Evolutionary conservation across 1,284 basidiomycete genomes (phyloP), one percentile per base, ranked within the genome.

Genomic region (Naganishia albida): DNA sequence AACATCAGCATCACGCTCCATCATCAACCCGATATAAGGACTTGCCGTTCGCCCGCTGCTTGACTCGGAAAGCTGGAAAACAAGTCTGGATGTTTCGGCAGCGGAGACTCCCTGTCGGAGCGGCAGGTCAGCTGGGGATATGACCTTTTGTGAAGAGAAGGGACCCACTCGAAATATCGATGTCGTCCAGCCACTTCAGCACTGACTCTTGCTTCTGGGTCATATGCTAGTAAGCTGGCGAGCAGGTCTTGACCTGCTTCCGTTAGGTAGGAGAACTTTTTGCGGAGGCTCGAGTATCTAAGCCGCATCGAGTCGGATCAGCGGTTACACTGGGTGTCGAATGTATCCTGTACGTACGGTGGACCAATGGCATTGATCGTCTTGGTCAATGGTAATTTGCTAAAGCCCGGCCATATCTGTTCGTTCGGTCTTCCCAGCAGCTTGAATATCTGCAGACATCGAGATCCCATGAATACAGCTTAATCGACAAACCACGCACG

Each of bases 31-130:
- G 16, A 28, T 12, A 15, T 30, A 34, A 26, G 7, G 18, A 83
- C 87, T 65, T 72, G 93, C 92, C 88, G 91, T 80, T 99, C 96
- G 25, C 96, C 96, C 2, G 93, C 93, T n/a, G 96, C 96, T 23
- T 89, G 86, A 46, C 91, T 94, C 18, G 96, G 96, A 78, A 99
- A 99, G 1, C 91, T 95, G 1, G 91, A 87, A 78, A 99, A 99
- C 62, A 95, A 81, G 74, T 97, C 93, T n/a, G 93, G 92, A 77
- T 99, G 95, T 73, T 99, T 98, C 0, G 96, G 95, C 44, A 90
- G 79, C 0, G 96, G 96, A 0, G 90, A 88, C 80, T 99, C 96
- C 4, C 91, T 94, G 42, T 59, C 34, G 23, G 18, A 42, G 23
- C n/a, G 26, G 4, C 8, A n/a, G n/a, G 60, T 64, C 34, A 56